Evolutionary conservation across 2,329 filamentous ascomycete species (phyloP), one percentile per base, ranked within the genome.

Genomic region (Pseudocercospora ulei): DNA sequence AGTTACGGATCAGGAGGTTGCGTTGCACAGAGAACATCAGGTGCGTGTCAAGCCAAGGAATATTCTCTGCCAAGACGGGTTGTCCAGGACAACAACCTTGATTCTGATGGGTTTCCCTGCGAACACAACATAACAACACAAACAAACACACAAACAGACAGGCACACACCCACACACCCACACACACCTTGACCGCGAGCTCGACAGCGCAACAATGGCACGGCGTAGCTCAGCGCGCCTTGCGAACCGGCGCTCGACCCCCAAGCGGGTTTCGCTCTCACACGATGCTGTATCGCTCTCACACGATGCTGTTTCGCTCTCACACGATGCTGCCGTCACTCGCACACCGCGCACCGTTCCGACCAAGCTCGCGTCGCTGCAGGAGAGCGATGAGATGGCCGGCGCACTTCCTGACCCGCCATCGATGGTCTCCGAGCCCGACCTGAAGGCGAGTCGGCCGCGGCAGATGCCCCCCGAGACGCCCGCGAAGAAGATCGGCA

Each of bases 401-500:
- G 55, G 52, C 29, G 46, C 59, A 22, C 58, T 59, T 27, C 58
- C 56, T 7, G 48, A 51, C 4, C 57, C 58, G 4, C 22, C 44
- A 5, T 35, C 39, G 7, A 30, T 29, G 25, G 30, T 40, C 28
- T 37, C 38, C 12, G 38, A 44, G 18, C 39, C 49, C 16, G 41
- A 24, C 37, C 40, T 51, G 47, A 46, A 41, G 33, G 43, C 24
- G 46, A 57, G 38, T 28, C 51, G 39, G 12, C 19, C 31, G n/a
- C 37, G 13, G 16, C 18, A 20, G 1, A 14, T 35, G 14, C 29
- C 34, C 4, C 34, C 36, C 52, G 65, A 38, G 39, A 69, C 82
- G 1, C 85, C 85, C 3, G 70, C 69, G 25, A 74, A 75, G 24
- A 72, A 71, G 8, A 76, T 76, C 3, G 71, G 76, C 4, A 66